Conservation (phyloP, 345 rosid species). For the Moricandia moricandioides region DNA sequence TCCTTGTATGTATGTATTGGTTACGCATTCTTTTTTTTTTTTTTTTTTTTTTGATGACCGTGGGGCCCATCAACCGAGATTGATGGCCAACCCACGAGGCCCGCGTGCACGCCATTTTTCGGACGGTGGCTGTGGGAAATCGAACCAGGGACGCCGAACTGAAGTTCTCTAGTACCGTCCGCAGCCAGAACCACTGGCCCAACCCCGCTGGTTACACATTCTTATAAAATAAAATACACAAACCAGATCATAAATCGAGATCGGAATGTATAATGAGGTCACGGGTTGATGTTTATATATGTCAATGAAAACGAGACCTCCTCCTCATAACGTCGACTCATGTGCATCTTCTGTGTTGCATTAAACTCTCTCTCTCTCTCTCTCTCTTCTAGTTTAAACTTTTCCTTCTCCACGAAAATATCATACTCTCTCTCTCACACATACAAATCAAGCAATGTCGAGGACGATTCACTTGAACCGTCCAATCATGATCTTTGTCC, state of each 20-base stretch:
- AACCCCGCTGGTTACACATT: no score
- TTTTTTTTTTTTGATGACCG: no score
- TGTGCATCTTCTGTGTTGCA: slow-evolving; percentile 38
- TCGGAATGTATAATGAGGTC: slow-evolving; percentile 11
- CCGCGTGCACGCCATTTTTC: no score
- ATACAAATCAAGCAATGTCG: slow-evolving; percentile 16
- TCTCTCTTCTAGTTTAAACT: slow-evolving; percentile 8
- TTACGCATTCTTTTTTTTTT: no score
- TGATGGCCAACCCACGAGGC: no score
- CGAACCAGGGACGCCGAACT: no score
- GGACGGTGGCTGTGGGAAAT: no score
- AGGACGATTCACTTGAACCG: background rate
- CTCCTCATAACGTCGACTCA: slow-evolving; percentile 15
- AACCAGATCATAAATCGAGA: background rate
- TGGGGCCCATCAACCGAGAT: no score
- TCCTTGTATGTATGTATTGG: background rate
- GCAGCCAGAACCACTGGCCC: no score
- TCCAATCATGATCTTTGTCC: slow-evolving; percentile 8
- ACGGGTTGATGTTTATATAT: slow-evolving; percentile 28
- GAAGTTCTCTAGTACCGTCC: no score
- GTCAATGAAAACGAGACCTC: slow-evolving; percentile 11
- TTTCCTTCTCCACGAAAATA: background rate
- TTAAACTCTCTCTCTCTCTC: slow-evolving; percentile 32
- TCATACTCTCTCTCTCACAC: background rate
- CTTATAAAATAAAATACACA: no score